Conservation (phyloP, 768 basidiomycete genomes). For the Leucogyrophana mollusca region DNA sequence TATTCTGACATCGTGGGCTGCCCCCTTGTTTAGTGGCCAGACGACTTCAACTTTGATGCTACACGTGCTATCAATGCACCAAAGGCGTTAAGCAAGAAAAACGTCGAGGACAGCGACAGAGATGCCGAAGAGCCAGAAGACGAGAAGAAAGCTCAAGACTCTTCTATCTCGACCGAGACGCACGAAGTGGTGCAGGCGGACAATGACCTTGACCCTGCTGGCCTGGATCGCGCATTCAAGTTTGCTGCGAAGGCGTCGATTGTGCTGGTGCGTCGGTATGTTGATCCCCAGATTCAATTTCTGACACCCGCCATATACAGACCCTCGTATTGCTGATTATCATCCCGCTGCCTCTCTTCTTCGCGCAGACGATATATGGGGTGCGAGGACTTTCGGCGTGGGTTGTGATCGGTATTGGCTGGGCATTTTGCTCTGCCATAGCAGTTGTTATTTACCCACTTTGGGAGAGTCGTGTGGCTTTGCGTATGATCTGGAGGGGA, state of each 20-base stretch:
- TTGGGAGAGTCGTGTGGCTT: constrained; percentile 74
- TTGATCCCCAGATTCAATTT: constrained; percentile 1
- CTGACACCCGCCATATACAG: too few relatives aligned
- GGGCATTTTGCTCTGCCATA: constrained; percentile 77
- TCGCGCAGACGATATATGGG: constrained; percentile 70
- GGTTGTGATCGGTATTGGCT: constrained; percentile 80
- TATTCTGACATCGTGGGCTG: neutral
- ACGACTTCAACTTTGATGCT: constrained; percentile 75
- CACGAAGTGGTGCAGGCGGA: constrained; percentile 39
- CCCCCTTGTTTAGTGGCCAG: constrained; percentile 57
- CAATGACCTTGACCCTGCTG: constrained; percentile 62
- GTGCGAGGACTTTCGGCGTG: constrained; percentile 69
- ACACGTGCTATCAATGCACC: constrained; percentile 75
- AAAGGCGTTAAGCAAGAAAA: constrained; percentile 14
- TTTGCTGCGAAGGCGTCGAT: constrained; percentile 80
- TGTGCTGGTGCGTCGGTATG: constrained; percentile 46
- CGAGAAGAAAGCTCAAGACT: constrained; percentile 35
- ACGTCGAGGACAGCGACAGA: constrained; percentile 1
- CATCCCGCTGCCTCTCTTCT: constrained; percentile 86
- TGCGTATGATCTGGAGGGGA: constrained; percentile 58
- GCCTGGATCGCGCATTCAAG: constrained; percentile 69
- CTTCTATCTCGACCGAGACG: constrained; percentile 35
- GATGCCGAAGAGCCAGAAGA: constrained; percentile 31
- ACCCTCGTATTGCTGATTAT: constrained; percentile 64
- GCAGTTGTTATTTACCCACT: constrained; percentile 83